Base-by-base conservation (phyloP, 805 yeast species). In the Candida gorgasii region DNA sequence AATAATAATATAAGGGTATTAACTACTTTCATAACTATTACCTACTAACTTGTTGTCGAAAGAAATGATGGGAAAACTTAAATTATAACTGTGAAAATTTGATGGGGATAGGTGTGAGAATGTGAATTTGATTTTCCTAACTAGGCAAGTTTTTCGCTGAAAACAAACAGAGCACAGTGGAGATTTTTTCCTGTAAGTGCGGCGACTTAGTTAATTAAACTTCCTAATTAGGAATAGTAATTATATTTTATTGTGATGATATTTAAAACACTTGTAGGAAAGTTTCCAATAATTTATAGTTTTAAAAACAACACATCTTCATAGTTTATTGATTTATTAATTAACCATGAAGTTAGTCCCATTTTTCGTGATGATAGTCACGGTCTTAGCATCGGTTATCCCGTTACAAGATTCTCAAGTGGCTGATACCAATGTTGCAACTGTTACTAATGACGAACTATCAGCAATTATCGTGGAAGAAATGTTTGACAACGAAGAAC, bases 401-500 rank as follows among this genome's bases (percentile, higher is more conserved):
- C 37, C 37, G 3, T 4, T 29, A 16, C 20, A 29, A 27, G n/a
- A n/a, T n/a, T n/a, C n/a, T n/a, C 30, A 11, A 5, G 15, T 5
- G 5, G 14, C 6, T 27, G 30, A 27, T 5, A 24, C 12, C n/a
- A 24, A 11, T 11, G n/a, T n/a, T n/a, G 24, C 24, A 22, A 13
- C 30, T 24, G 30, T 9, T 5, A 13, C 5, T 27, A 34, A 34
- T 20, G 37, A 34, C 12, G 18, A 13, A 20, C 14, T 22, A 8
- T 34, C 37, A 15, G 37, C 24, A 13, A 9, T 8, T n/a, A 5
- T 34, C 5, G 29, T 34, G 13, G 43, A 39, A 8, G 38, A 33
- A 13, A 26, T 39, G 8, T 33, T 48, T 5, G 15, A 26, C 24
- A 43, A 48, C 12, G 51, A 48, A 23, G 44, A 48, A 30, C 19